Evolutionary conservation across 805 yeast species (phyloP).

Genomic region (Ascoidea tarda): DNA sequence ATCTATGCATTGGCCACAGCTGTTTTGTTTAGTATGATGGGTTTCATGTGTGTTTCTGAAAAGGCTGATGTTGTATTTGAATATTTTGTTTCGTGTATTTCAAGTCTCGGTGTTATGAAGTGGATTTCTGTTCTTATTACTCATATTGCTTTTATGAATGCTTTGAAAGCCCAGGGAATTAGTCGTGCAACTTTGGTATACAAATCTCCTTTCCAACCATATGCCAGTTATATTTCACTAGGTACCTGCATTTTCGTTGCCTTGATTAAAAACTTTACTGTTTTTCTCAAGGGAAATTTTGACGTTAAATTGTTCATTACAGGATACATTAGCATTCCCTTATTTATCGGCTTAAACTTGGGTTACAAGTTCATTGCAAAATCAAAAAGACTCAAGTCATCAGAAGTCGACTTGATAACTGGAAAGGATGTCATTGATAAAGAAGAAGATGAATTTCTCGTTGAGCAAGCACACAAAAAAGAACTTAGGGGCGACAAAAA

Average conservation of each 20-base stretch:
- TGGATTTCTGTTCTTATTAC: slow-evolving; percentile 21
- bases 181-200: slow-evolving; percentile 37
- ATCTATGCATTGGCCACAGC: slow-evolving; percentile 17
- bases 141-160: slow-evolving; percentile 20
- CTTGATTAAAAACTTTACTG: slow-evolving; percentile 59
- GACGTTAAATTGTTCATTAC: slow-evolving; percentile 58
- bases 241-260: slow-evolving; percentile 38
- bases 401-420: slow-evolving; percentile 48
- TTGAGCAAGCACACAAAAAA: slow-evolving; percentile 7
- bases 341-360: slow-evolving; percentile 35
- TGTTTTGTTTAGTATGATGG: slow-evolving; percentile 21
- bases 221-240: slow-evolving; percentile 46
- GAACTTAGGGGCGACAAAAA: slow-evolving; percentile 17
- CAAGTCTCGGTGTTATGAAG: slow-evolving; percentile 18
- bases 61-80: slow-evolving; percentile 18
- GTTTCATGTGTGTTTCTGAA: slow-evolving; percentile 19
- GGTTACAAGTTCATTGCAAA: slow-evolving; percentile 45
- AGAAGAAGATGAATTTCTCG: slow-evolving; percentile 19
- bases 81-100: slow-evolving; percentile 22
- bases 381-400: slow-evolving; percentile 32
- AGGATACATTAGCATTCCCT: slow-evolving; percentile 65
- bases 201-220: slow-evolving; percentile 59
- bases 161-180: slow-evolving; percentile 27
- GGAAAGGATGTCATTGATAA: slow-evolving; percentile 24
- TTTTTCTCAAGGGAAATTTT: slow-evolving; percentile 45